Evolutionary conservation across 75 land plant genomes (phyloP).

Genomic region (Adiantum capillusveneris): DNA sequence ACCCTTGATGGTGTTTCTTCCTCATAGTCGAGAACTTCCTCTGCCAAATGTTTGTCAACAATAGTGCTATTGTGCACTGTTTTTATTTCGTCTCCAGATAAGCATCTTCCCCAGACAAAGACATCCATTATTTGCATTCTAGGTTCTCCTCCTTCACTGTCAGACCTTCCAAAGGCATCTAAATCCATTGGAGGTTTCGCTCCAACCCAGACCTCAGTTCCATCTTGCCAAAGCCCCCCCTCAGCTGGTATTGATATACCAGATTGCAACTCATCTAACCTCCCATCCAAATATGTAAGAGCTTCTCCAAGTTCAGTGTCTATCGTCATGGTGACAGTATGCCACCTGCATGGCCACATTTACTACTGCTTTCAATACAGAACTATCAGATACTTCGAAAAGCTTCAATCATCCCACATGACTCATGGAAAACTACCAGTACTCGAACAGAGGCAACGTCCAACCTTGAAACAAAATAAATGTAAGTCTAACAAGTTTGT

Average conservation of each 20-base stretch:
- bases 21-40: conserved; percentile 66
- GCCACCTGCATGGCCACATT: conserved; percentile 69
- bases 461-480: no score
- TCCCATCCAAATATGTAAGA: conserved; percentile 78
- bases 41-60: conserved; percentile 41
- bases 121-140: conserved; percentile 99
- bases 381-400: no score
- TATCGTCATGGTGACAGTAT: conserved; percentile 84
- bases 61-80: conserved; percentile 50
- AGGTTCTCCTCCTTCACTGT: conserved; percentile 94
- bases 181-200: conserved; percentile 85
- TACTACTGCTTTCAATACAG: no score
- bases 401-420: no score
- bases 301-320: conserved; percentile 94
- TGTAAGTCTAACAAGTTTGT: no score
- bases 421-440: no score
- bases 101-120: conserved; percentile 90
- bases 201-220: conserved; percentile 92
- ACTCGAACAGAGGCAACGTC: no score
- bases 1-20: conserved; percentile 90
- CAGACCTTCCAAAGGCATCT: conserved; percentile 98
- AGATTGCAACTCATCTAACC: conserved; percentile 67
- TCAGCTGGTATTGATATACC: conserved; percentile 54
- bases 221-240: conserved; percentile 69
- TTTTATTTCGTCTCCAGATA: conserved; percentile 87